These are phyloP conservation scores for Tardiomyces blankii DNA, from an alignment of 1,139 yeast species.

Conservation along the genomic window DNA sequence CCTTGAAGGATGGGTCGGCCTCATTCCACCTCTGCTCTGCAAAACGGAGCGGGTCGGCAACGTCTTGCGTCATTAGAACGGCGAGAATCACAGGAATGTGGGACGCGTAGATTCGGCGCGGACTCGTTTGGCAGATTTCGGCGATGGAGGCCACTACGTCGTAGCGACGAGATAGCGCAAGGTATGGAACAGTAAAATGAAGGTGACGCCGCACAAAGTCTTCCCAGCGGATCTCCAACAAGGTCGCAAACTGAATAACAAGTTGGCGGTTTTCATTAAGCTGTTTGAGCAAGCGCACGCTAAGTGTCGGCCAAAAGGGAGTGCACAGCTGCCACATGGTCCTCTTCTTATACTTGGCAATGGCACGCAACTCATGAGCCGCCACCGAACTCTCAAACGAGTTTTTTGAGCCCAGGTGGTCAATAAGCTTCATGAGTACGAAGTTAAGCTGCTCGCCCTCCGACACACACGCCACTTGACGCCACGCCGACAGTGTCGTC, in stretches of 20 bases:
- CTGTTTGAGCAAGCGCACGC: conserved; percentile 51
- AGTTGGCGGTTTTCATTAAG: conserved; percentile 40
- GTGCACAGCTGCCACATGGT: conserved; percentile 50
- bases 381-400: conserved; percentile 57
- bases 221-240: conserved; percentile 49
- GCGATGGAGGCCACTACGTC: conserved; percentile 56
- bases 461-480: conserved; percentile 46
- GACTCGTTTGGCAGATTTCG: conserved; percentile 18
- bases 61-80: conserved; percentile 30
- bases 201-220: conserved; percentile 61
- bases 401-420: conserved; percentile 46
- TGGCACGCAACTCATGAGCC: conserved; percentile 41
- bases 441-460: conserved; percentile 56
- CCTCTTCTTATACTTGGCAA: conserved; percentile 29
- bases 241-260: conserved; percentile 47
- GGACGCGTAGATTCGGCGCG: conserved; percentile 19
- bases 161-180: conserved; percentile 52
- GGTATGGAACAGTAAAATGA: conserved; percentile 65
- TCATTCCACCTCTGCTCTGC: conserved; percentile 45
- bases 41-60: conserved; percentile 36
- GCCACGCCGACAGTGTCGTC: conserved; percentile 48
- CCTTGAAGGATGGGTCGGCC: conserved; percentile 26
- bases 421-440: conserved; percentile 46
- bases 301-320: conserved; percentile 70
- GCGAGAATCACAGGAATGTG: conserved; percentile 37